These are phyloP conservation scores for Albugo laibachii DNA, from an alignment of 352 stramenopile species.

Conservation along the genomic window DNA sequence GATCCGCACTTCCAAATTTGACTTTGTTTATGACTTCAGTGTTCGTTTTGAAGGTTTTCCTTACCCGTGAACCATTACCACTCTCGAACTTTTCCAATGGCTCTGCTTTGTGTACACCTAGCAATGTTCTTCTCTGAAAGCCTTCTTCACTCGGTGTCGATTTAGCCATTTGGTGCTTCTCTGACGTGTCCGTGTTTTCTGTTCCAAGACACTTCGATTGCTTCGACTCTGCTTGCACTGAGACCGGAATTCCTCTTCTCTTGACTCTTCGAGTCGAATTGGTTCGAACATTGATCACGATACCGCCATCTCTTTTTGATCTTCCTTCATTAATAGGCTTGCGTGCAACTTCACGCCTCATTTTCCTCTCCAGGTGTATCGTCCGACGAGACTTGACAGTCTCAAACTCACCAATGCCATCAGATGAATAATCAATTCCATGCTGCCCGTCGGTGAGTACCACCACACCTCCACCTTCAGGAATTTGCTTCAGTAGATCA, in stretches of 20 bases:
- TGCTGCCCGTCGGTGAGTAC: constrained; percentile 6
- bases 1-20: too few relatives aligned
- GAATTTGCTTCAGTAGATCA: constrained; percentile 6
- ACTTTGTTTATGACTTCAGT: too few relatives aligned
- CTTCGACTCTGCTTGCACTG: too few relatives aligned
- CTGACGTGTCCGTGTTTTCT: too few relatives aligned
- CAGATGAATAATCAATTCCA: constrained; percentile 3
- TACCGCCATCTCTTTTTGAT: not conserved
- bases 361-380: constrained; percentile 11
- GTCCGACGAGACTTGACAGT: constrained; percentile 15
- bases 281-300: not conserved
- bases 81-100: too few relatives aligned
- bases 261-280: not conserved
- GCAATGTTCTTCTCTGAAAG: not conserved
- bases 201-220: too few relatives aligned
- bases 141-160: not conserved
- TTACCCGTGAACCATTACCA: too few relatives aligned
- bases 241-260: too few relatives aligned
- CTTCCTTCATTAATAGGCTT: not conserved
- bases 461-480: constrained; percentile 6
- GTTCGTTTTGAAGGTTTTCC: too few relatives aligned
- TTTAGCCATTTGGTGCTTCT: too few relatives aligned
- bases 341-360: constrained; percentile 2
- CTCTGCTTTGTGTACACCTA: too few relatives aligned
- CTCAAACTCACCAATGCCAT: constrained; percentile 7